A percentile compares a stretch with the other conserved stretches of the same genome.
Evolutionary conservation across 2,329 filamentous ascomycete species (phyloP).

Genomic region (Diplodia mutila): DNA sequence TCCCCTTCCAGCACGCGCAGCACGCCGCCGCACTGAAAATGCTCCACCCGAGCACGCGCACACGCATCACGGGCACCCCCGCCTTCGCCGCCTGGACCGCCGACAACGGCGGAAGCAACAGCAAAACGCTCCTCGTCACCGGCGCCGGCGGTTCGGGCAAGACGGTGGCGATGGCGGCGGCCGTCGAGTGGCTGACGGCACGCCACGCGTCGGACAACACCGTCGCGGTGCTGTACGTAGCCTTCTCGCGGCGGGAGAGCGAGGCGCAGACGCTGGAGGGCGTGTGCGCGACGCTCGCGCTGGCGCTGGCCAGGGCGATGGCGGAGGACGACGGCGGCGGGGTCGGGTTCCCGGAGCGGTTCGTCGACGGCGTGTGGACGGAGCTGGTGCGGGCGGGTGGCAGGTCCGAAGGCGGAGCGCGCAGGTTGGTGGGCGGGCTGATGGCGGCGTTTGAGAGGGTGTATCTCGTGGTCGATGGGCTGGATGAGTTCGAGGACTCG

Average conservation of each 20-base stretch:
- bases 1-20: neutral
- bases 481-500: neutral
- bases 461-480: neutral
- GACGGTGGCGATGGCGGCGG: neutral
- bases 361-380: neutral
- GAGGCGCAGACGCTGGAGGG: neutral
- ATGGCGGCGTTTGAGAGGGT: neutral
- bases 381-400: neutral
- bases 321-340: neutral
- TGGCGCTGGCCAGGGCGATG: too few relatives aligned
- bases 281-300: neutral
- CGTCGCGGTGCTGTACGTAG: neutral
- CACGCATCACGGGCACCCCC: neutral
- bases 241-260: neutral
- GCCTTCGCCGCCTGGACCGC: neutral
- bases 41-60: neutral
- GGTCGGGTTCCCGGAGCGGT: neutral
- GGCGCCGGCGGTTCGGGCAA: neutral
- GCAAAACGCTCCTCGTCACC: neutral
- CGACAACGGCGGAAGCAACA: neutral
- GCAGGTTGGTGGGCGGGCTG: neutral
- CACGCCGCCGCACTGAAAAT: neutral
- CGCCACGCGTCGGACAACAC: neutral
- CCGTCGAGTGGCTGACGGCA: neutral
- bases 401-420: too few relatives aligned